Evolutionary conservation across 495 filamentous ascomycete genomes (phyloP), one percentile per base, ranked within the genome.

Genomic region (Podospora pseudopauciseta): DNA sequence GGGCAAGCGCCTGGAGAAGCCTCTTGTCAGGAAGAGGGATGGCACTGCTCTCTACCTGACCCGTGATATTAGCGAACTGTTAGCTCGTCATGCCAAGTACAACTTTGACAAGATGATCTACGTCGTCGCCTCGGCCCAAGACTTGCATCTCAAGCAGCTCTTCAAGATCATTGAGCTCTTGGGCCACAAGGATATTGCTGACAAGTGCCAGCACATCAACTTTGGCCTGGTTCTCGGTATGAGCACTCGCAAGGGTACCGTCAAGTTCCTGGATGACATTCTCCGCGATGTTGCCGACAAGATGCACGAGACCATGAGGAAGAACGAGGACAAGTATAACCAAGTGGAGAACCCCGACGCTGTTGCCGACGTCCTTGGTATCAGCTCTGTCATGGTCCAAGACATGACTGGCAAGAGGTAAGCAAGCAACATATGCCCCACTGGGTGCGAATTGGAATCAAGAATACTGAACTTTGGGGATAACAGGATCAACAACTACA

Each of bases 81-180:
- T 89, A 39, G 78, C 81, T 54, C 84, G 88, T 23, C 72, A 86
- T 69, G 81, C 87, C 16, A 86, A 88, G 74, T 89, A 89, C 75
- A 69, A 85, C n/a, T 89, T 89, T 65, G 88, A 90, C 75, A 80
- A 88, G 67, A 89, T 90, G 88, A 88, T 90, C 57, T 90, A 89
- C 67, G 87, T 89, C 28, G 87, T 90, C 15, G 87, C 87, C 4
- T 84, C 81, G 5, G 79, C 83, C 53, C 86, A 89, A 67, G 86
- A 88, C 70, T 76, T 87, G 19, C 88, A 90, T 72, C 79, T 89
- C 19, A 82, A 85, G 71, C 86, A 87, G 70, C 74, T 90, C 16
- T 89, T 89, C 80, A 89, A 88, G 79, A 89, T 90, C 63, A 79
- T 89, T 64, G 81, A 86, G 57, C 79, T 87, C 19, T 79, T 90